A percentile compares a stretch with the other conserved stretches of the same genome.
These are phyloP conservation scores for Platanthera guangdongensis DNA, from an alignment of 106 monocot genomes.

Conservation along the genomic window DNA sequence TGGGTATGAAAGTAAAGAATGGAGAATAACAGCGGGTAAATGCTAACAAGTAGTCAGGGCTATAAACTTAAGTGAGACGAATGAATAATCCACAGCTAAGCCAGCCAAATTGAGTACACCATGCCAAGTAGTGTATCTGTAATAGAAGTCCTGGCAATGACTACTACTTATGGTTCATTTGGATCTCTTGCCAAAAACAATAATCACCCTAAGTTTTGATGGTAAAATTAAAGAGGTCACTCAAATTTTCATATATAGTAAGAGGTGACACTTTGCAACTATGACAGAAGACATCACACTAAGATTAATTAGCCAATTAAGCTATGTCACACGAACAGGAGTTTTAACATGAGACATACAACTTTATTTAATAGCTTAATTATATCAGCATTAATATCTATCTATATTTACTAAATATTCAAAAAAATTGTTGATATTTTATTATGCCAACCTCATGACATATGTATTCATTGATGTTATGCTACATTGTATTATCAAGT, in stretches of 20 bases:
- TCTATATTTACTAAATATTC: background rate
- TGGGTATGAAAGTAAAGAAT: background rate
- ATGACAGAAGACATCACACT: too few relatives aligned
- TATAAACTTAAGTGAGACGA: background rate
- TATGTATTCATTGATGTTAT: too few relatives aligned
- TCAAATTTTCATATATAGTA: background rate
- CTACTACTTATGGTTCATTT: background rate
- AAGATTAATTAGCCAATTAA: background rate
- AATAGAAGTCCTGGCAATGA: background rate
- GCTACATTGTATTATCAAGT: too few relatives aligned
- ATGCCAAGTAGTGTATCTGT: background rate
- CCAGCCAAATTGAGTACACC: background rate
- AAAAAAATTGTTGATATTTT: too few relatives aligned
- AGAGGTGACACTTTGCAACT: too few relatives aligned
- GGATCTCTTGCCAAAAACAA: background rate
- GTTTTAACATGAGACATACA: background rate
- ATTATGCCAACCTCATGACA: too few relatives aligned
- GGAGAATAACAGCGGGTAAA: background rate
- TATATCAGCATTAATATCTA: background rate
- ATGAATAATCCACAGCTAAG: background rate
- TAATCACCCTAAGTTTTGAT: background rate
- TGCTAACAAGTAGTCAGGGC: background rate
- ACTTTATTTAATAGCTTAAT: background rate
- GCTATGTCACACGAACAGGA: background rate
- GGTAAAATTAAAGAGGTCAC: background rate